These are phyloP conservation scores for Dictyostelium intermedium DNA, from an alignment of 78 protist species.

Conservation along the genomic window DNA sequence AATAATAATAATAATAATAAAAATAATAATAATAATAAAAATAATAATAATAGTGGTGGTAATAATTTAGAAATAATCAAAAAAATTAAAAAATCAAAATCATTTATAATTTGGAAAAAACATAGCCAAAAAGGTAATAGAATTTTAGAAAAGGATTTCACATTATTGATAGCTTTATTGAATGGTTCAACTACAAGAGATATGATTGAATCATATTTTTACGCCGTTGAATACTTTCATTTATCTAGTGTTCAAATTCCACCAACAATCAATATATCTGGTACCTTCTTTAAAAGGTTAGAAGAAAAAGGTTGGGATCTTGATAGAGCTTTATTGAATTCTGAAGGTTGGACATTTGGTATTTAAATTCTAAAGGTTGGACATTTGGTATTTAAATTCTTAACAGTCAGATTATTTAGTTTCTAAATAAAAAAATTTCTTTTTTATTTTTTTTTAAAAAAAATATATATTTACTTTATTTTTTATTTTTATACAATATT, in stretches of 20 bases:
- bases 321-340: neutral
- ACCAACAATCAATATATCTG: neutral
- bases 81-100: conserved; percentile 17
- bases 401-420: no score
- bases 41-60: neutral
- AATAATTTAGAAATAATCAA: neutral
- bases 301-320: conserved; percentile 10
- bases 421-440: no score
- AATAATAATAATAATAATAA: neutral
- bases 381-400: neutral
- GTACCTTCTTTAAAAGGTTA: neutral
- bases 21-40: no score
- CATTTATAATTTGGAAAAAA: conserved; percentile 20
- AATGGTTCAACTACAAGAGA: neutral
- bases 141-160: neutral
- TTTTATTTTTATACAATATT: no score
- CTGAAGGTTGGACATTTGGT: conserved; percentile 4
- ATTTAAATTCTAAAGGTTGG: neutral
- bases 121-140: neutral
- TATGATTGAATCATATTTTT: conserved; percentile 19
- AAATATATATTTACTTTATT: no score
- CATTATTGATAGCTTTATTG: neutral
- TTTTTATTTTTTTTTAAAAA: no score
- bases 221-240: neutral
- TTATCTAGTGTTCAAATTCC: neutral